Base-by-base conservation (phyloP, 2,329 filamentous ascomycete species). In the Ceratocystiopsis brevicomis region DNA sequence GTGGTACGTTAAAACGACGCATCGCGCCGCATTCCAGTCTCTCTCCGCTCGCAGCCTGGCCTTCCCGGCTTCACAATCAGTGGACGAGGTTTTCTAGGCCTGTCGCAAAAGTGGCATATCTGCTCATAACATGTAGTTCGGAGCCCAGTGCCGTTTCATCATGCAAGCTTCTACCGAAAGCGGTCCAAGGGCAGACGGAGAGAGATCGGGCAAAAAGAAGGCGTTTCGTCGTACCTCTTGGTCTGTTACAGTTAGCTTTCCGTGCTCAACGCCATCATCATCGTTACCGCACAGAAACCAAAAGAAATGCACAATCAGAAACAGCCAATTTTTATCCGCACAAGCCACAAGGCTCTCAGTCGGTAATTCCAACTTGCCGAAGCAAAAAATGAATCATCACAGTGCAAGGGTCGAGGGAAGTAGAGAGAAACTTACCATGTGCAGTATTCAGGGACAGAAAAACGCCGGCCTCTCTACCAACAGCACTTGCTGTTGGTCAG, bases 1-100 rank as follows among this genome's bases (percentile, higher is more conserved):
- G 25, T 6, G 5, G 25, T 30, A 30, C 25, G 25, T 21, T 8
- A 30, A 30, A 21, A 21, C 19, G 19, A 21, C 19, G 19, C 6
- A 21, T 21, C 6, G 12, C 9, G 36, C 11, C 32, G 42, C 14
- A n/a, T 12, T 19, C 11, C 39, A 35, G 4, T 17, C 21, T 34
- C 2, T n/a, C 2, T n/a, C 35, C 42, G 13, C 38, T 18, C 34
- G 25, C 25, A 9, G 25, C 25, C 6, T 30, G 25, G 25, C 25
- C 25, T 30, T 30, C 25, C 25, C 8, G 25, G 25, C 25, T 30
- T 30, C 6, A 9, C 25, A 30, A 65, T 93, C 86, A 93, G 86
- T 88, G 82, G 86, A 83, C 85, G 77, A 93, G 86, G 87, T 93
- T 94, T 94, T 92, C 85, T 92, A 94, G 84, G 86, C 86, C 85